These are phyloP conservation scores for Flaveria floridana DNA, from an alignment of 140 eudicot genomes.

Conservation along the genomic window DNA sequence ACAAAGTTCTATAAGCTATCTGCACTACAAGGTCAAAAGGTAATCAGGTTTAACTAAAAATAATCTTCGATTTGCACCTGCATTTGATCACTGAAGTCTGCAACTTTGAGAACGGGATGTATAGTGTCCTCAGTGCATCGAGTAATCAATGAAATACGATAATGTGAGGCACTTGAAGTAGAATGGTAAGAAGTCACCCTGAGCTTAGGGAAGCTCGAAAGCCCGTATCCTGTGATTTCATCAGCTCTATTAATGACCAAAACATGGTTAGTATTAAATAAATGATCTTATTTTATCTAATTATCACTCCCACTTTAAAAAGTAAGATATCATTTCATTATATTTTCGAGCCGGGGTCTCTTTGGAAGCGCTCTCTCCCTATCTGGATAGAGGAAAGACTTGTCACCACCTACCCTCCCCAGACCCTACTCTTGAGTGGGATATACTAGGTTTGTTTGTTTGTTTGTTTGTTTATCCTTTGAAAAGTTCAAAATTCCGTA, in stretches of 20 bases:
- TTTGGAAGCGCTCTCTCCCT: too few species aligned
- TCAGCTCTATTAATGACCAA: not conserved
- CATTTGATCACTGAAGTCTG: conserved; percentile 26
- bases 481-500: not conserved
- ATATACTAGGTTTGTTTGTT: too few species aligned
- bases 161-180: conserved; percentile 78
- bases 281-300: not conserved
- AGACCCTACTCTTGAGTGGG: too few species aligned
- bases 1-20: conserved; percentile 18
- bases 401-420: too few species aligned
- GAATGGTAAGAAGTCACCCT: conserved; percentile 54
- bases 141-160: conserved; percentile 62
- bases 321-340: not conserved
- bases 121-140: conserved; percentile 55
- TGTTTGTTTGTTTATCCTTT: too few species aligned
- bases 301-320: not conserved
- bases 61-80: conserved; percentile 24
- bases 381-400: too few species aligned
- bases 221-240: conserved; percentile 60
- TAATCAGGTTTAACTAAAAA: not conserved
- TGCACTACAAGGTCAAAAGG: not conserved
- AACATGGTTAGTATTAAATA: too few species aligned
- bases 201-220: conserved; percentile 33
- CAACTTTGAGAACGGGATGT: conserved; percentile 39
- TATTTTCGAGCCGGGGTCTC: too few species aligned